A percentile compares a stretch with the other conserved stretches of the same genome.
These are phyloP conservation scores for Pholiota conissans DNA, from an alignment of 768 basidiomycete genomes.

Conservation along the genomic window DNA sequence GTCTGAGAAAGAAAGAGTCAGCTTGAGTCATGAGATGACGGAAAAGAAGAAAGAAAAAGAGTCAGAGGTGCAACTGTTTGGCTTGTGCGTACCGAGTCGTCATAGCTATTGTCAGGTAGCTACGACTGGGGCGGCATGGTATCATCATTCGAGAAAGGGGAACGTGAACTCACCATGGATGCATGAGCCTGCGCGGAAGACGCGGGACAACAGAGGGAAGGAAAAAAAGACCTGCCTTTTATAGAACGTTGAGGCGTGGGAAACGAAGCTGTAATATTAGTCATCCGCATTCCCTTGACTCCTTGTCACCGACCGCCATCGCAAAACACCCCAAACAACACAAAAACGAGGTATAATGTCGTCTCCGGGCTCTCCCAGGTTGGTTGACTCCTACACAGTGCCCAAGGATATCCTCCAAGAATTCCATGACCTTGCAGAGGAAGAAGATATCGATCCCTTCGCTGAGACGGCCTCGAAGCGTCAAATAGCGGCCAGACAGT, in stretches of 20 bases:
- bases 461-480: slow-evolving; percentile 91
- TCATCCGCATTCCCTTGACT: slow-evolving; percentile 23
- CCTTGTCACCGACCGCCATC: slow-evolving; percentile 24
- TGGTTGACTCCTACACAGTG: slow-evolving; percentile 89
- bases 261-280: slow-evolving; percentile 25
- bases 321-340: slow-evolving; percentile 13
- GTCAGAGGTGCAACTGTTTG: slow-evolving; percentile 71
- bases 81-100: slow-evolving; percentile 69
- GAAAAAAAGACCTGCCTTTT: slow-evolving; percentile 21
- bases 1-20: neutral
- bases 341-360: slow-evolving; percentile 49
- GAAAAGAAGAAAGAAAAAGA: slow-evolving; percentile 16
- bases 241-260: slow-evolving; percentile 28
- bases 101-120: slow-evolving; percentile 44
- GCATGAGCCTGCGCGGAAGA: neutral
- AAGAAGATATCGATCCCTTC: slow-evolving; percentile 89
- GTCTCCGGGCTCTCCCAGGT: slow-evolving; percentile 61
- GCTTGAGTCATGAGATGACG: neutral
- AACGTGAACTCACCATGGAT: slow-evolving; percentile 17
- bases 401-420: slow-evolving; percentile 94
- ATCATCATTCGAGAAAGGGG: slow-evolving; percentile 44
- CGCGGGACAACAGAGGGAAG: slow-evolving; percentile 4
- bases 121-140: slow-evolving; percentile 81
- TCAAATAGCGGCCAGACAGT: slow-evolving; percentile 91
- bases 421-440: slow-evolving; percentile 91